Base-by-base conservation (phyloP, 1,284 basidiomycete species). In the Puccinia polysora region DNA sequence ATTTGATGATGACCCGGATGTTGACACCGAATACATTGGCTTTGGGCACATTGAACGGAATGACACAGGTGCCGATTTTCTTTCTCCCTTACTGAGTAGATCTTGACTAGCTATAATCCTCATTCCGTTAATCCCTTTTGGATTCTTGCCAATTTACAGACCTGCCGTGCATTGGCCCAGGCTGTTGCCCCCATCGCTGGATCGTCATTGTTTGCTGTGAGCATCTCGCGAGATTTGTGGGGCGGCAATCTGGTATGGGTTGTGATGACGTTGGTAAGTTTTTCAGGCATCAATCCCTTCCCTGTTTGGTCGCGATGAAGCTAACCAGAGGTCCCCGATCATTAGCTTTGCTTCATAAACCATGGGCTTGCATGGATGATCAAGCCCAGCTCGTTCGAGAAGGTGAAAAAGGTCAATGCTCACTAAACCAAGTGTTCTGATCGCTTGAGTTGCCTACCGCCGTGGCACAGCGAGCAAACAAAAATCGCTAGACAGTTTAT, bases 31-130 rank as follows among this genome's bases (percentile, higher is more conserved):
- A 47, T 43, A 47, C 52, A 7, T 36, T 34, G 10, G 38, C 65
- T 3, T 32, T 68, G 8, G 65, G 65, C 4, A 68, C 65, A 32
- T 32, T 68, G 25, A 68, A 68, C 58, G 65, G 65, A 30, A 68
- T 68, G 40, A 45, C 55, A 15, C 65, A 68, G 38, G 65, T 65
- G 40, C 30, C 23, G 32, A 36, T 15, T 20, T 60, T 38, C n/a
- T 36, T 60, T 30, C 14, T 55, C 23, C 34, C 23, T 23, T 40
- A 25, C 18, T 43, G 40, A 43, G 18, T 43, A 18, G 18, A 43
- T 8, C 40, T 43, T 43, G 40, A 43, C 8, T 8, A n/a, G n/a
- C n/a, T n/a, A n/a, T n/a, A n/a, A n/a, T n/a, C n/a, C n/a, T n/a
- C n/a, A n/a, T n/a, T n/a, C n/a, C n/a, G n/a, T n/a, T n/a, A n/a